phyloP scores from a whole-genome alignment of 495 filamentous ascomycete genomes.

The Xylaria telfairii region DNA sequence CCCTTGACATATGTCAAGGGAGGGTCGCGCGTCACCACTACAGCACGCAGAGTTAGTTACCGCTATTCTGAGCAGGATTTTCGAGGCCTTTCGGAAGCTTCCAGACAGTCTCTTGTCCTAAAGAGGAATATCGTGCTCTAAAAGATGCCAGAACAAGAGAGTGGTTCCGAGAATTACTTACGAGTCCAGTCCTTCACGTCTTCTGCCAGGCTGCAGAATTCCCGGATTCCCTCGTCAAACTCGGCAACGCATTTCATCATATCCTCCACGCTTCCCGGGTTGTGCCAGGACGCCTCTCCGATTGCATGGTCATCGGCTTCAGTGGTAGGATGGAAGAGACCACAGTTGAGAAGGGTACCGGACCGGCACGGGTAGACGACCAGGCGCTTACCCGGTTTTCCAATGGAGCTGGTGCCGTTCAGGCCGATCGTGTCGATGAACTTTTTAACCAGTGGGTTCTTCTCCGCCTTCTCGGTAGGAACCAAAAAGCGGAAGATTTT shows the following conservation, averaged over 20 bases:
- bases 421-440: not conserved
- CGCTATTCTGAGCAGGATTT: too few species aligned
- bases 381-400: not conserved
- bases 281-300: slow-evolving; percentile 1
- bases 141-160: too few species aligned
- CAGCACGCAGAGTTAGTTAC: too few species aligned
- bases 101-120: too few species aligned
- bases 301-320: not conserved
- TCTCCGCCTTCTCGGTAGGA: not conserved
- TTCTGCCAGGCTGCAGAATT: slow-evolving; percentile 37
- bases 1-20: slow-evolving; percentile 46
- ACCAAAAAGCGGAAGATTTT: slow-evolving; percentile 15
- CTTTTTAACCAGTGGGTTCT: not conserved
- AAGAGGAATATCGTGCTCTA: too few species aligned
- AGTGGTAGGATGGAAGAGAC: not conserved
- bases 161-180: too few species aligned
- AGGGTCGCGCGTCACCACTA: slow-evolving; percentile 46
- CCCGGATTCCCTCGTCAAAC: not conserved
- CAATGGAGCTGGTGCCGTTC: not conserved
- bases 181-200: slow-evolving; percentile 55
- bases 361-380: slow-evolving; percentile 16
- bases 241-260: not conserved
- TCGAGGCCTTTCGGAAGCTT: too few species aligned
- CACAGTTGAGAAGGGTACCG: slow-evolving; percentile 15
- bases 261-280: not conserved